These are phyloP conservation scores for Aspergillus latus DNA, from an alignment of 2,329 filamentous ascomycete genomes.

Conservation along the genomic window DNA sequence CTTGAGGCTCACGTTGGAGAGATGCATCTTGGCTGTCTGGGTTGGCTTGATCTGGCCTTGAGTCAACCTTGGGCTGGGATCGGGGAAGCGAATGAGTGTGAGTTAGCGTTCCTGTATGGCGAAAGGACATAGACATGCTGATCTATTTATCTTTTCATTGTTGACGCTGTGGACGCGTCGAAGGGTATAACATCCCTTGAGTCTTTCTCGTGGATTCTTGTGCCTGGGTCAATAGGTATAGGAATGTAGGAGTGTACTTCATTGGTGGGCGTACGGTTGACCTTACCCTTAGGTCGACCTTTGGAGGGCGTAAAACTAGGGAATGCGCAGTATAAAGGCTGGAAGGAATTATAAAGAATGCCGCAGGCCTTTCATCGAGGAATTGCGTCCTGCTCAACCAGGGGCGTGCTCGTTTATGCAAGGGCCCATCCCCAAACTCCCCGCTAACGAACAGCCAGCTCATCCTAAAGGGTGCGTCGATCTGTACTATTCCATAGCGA, in stretches of 20 bases:
- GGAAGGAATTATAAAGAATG: not conserved
- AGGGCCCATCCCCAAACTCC: not conserved
- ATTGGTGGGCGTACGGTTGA: not conserved
- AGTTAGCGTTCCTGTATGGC: not conserved
- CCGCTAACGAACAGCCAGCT: not conserved
- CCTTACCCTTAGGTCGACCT: not conserved
- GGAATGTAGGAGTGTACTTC: constrained; percentile 7
- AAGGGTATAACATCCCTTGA: not conserved
- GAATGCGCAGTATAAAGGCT: not conserved
- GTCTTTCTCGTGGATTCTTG: not conserved
- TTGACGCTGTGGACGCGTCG: not conserved
- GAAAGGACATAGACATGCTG: not conserved
- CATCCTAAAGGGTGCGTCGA: not conserved
- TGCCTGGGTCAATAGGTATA: not conserved
- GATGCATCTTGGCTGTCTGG: constrained; percentile 13
- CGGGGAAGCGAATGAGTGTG: not conserved
- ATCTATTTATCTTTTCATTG: not conserved
- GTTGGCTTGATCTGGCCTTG: not conserved
- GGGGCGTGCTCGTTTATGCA: not conserved
- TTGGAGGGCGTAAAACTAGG: not conserved
- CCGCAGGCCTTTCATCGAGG: not conserved
- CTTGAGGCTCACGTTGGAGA: constrained; percentile 14
- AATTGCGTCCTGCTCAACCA: not conserved
- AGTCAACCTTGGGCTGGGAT: not conserved
- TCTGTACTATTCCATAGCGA: no score